Percentiles rank a stretch among this genome's conserved stretches.
phyloP scores from a whole-genome alignment of 495 filamentous ascomycete species.

The Cenococcum geophilum region DNA sequence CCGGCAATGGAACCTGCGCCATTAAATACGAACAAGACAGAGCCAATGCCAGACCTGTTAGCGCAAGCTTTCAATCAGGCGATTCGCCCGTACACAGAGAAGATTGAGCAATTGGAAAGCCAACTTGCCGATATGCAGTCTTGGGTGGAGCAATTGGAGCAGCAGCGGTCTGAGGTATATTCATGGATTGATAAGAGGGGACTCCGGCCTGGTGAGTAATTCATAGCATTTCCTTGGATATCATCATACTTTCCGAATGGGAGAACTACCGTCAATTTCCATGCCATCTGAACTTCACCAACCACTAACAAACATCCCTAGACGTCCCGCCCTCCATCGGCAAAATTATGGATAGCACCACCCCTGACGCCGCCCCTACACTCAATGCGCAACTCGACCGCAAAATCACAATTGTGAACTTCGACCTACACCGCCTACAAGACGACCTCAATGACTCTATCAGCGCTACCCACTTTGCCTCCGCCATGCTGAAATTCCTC shows the following conservation, averaged over 20 bases:
- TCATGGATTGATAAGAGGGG: slow-evolving; percentile 50
- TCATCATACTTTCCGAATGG: neutral
- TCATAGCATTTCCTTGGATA: neutral
- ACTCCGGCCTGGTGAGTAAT: slow-evolving; percentile 43
- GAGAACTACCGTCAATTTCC: neutral
- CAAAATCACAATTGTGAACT: slow-evolving; percentile 51
- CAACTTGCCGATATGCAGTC: slow-evolving; percentile 42
- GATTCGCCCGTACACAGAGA: slow-evolving; percentile 43
- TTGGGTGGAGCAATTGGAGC: slow-evolving; percentile 44
- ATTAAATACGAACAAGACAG: slow-evolving; percentile 23
- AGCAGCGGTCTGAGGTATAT: slow-evolving; percentile 44
- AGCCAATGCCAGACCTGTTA: slow-evolving; percentile 44
- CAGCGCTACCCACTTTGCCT: slow-evolving; percentile 40
- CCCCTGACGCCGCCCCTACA: slow-evolving; percentile 39
- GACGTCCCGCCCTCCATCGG: slow-evolving; percentile 49
- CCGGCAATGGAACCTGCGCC: slow-evolving; percentile 19
- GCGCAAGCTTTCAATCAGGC: slow-evolving; percentile 47
- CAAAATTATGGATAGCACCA: slow-evolving; percentile 43
- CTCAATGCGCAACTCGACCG: slow-evolving; percentile 50
- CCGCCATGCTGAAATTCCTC: slow-evolving; percentile 46
- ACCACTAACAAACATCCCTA: slow-evolving; percentile 28
- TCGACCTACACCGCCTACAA: slow-evolving; percentile 50
- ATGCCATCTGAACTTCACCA: neutral
- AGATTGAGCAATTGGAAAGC: slow-evolving; percentile 43
- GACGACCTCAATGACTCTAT: slow-evolving; percentile 47